Evolutionary conservation across 2,329 filamentous ascomycete genomes (phyloP).

Genomic region (Ceratocystis variospora): DNA sequence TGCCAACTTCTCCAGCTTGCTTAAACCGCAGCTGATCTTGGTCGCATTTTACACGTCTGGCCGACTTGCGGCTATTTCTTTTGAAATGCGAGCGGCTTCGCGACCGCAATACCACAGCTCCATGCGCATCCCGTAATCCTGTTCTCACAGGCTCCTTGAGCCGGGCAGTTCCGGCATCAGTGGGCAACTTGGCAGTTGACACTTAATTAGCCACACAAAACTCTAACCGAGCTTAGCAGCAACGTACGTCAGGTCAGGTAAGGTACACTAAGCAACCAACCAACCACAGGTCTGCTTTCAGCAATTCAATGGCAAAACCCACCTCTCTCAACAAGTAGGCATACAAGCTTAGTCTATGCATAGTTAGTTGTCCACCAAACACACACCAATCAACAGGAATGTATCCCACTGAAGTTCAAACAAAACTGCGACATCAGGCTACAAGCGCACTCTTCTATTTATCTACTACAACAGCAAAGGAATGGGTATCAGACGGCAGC

Average conservation of each 20-base stretch:
- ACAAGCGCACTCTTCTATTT: not conserved
- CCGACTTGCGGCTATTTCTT: too few species aligned
- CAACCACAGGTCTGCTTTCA: not conserved
- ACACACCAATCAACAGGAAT: too few species aligned
- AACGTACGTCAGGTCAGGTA: not conserved
- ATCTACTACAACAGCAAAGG: constrained; percentile 2
- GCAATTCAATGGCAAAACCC: too few species aligned
- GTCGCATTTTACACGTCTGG: too few species aligned
- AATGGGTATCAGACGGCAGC: constrained; percentile 9
- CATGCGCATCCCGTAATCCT: not conserved
- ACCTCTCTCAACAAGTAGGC: too few species aligned
- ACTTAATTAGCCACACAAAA: not conserved
- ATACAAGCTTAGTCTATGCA: too few species aligned
- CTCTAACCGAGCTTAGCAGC: not conserved
- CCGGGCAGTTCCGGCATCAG: not conserved
- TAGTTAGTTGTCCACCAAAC: too few species aligned
- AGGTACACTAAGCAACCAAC: not conserved
- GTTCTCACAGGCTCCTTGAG: not conserved
- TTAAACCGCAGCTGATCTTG: too few species aligned
- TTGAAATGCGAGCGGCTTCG: not conserved
- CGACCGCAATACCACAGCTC: not conserved
- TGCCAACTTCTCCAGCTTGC: too few species aligned
- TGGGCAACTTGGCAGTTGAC: not conserved
- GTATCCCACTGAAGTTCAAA: not conserved
- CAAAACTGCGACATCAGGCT: not conserved